Base-by-base conservation (phyloP, 73 alveolate genomes). In the Paramecium octaurelia region DNA sequence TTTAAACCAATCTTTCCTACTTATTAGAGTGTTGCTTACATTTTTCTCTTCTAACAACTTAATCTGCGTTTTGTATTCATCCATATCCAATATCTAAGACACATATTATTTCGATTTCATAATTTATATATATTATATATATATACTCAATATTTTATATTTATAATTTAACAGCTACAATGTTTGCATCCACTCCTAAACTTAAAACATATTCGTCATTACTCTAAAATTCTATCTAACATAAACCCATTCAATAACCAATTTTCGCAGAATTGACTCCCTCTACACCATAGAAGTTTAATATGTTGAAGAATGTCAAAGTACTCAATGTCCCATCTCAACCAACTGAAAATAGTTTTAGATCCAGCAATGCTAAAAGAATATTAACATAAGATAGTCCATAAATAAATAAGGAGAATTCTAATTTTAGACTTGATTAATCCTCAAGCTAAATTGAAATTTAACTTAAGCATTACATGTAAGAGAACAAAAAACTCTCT, bases 181-280 rank as follows among this genome's bases (percentile, higher is more conserved):
- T 64, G 84, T 64, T 31, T 34, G 29, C 84, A 64, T 27, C 84
- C 21, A 64, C 84, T 64, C 84, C 84, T 34, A 64, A 64, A 64
- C 24, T 64, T 27, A 64, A 64, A 34, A 18, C 84, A 3, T 64
- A 64, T 64, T 12, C 9, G 46, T 64, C 84, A 54, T 54, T 54
- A 54, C 69, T 54, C 3, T 54, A 54, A 54, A 54, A 54, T 12
- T 54, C 84, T 27, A 23, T 64, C 1, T 34, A 64, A 64, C 46
- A 64, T 12, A 64, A 64, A 16, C 84, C 84, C 2, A 27, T 64
- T 24, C 9, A 64, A 64, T 64, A 64, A 64, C 84, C 84, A 14
- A 64, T 64, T 10, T 64, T 64, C 9, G 23, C 50, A 14, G 84
- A 64, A 64, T 11, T 64, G 3, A 64, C 50, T 5, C 84, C 84